Evolutionary conservation across 306 rosid genomes (phyloP), one percentile per base, ranked within the genome.

Genomic region (Glycyrrhiza uralensis): DNA sequence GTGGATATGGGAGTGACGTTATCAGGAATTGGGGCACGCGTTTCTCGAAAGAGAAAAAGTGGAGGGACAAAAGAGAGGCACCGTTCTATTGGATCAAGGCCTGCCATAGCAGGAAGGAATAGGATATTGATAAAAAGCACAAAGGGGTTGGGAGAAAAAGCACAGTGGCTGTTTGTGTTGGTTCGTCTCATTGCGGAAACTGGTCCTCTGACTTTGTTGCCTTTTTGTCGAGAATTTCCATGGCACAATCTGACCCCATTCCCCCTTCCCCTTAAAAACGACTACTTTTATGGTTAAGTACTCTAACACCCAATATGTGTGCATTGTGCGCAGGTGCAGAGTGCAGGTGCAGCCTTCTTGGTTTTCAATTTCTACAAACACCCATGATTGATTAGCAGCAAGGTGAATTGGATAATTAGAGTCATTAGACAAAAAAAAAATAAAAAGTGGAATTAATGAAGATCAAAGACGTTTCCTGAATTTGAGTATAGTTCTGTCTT

Each of bases 1-100:
- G n/a, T n/a, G n/a, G n/a, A n/a, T n/a, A 85, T 81, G 96, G 79
- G 90, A 86, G 30, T 89, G 96, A 89, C 94, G 97, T 86, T 15
- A 84, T 86, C 89, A 78, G 50, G 61, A 69, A 28, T 51, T 24
- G 84, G 84, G 83, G 92, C 96, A 86, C 87, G 96, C 95, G 91
- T 84, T 85, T 78, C 80, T 76, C 55, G 81, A 83, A 87, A 85
- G 89, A 52, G 84, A 82, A 82, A 66, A 91, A 84, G 60, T 60
- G 17, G 63, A 72, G 78, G 57, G 79, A 52, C 85, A 76, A 76
- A 82, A 78, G 91, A 81, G 30, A 42, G 71, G 68, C 78, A 78
- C 62, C 71, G 67, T 80, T 89, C 44, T 61, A 83, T 84, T 71
- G 88, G 85, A 83, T 74, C 62, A 64, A 85, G 76, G 83, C 76